Evolutionary conservation across 163 green algal species (phyloP), one percentile per base, ranked within the genome.

Genomic region (Chlorella variabilis): DNA sequence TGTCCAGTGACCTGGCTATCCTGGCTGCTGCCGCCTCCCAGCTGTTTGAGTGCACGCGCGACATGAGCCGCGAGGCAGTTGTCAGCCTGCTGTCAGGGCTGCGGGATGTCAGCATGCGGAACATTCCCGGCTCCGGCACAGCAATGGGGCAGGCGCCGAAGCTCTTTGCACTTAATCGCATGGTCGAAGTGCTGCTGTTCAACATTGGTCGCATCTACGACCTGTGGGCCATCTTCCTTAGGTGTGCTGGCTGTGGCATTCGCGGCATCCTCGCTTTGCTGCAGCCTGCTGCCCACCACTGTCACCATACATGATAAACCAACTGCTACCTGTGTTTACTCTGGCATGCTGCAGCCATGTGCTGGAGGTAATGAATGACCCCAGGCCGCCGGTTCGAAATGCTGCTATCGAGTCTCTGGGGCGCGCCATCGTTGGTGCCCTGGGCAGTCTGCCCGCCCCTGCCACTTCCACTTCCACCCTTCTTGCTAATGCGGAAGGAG

Each of bases 201-300:
- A 98, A 98, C 83, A 77, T 90, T 58, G 73, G 76, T 33, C 87
- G 93, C 29, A 80, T 97, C 20, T 90, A 94, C 80, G 89, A 96
- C 51, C 81, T 97, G 48, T 97, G 94, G 94, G 88, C 85, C 54
- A 92, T 95, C 36, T 96, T 97, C 82, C 83, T 96, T 58, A 82
- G 77, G 77, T 83, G 38, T 21, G 63, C 39, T 25, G 54, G 18
- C 54, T 63, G 18, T 9, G 23, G 9, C 8, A 63, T 54, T 15
- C 11, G 45, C 54, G 18, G 18, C 18, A 9, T 63, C 9, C 54
- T 63, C 23, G 23, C 6, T 29, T 63, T 9, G 18, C 23, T 63
- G 20, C 54, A 54, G 45, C 45, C n/a, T n/a, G 15, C 45, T 54
- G 45, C 45, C 15, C 45, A 54, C 11, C 45, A 54, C 11, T 54